A percentile compares a stretch with the other conserved stretches of the same genome.
These are phyloP conservation scores for Verticillium tricorpus DNA, from an alignment of 2,329 filamentous ascomycete species.

Conservation along the genomic window DNA sequence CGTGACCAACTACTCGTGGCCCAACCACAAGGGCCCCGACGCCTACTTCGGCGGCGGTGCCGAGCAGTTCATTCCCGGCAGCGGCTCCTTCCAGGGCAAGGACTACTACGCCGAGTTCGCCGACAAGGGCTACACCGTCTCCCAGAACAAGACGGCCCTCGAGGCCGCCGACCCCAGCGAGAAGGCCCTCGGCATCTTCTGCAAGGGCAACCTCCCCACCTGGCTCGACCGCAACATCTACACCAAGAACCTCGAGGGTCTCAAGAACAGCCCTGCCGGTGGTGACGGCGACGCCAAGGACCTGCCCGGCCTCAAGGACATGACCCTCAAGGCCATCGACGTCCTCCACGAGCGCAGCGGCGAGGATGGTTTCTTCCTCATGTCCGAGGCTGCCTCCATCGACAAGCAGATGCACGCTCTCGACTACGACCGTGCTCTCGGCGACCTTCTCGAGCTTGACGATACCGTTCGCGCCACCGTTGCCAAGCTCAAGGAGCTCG, in stretches of 20 bases:
- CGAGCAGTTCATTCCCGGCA: constrained; percentile 69
- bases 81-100: constrained; percentile 61
- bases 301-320: constrained; percentile 80
- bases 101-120: constrained; percentile 78
- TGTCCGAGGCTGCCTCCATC: constrained; percentile 80
- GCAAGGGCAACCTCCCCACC: constrained; percentile 68
- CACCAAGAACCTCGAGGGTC: constrained; percentile 59
- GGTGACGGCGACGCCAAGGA: constrained; percentile 61
- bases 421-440: constrained; percentile 81
- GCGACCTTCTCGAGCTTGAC: constrained; percentile 80
- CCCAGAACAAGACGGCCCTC: constrained; percentile 70
- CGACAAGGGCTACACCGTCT: constrained; percentile 67
- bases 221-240: constrained; percentile 87
- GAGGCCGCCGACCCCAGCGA: constrained; percentile 49
- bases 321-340: constrained; percentile 83
- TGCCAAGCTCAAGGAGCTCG: constrained; percentile 60
- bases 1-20: constrained; percentile 78
- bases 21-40: constrained; percentile 67
- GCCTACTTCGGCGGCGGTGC: constrained; percentile 80
- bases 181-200: constrained; percentile 74
- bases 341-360: constrained; percentile 64
- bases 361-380: constrained; percentile 77
- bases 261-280: constrained; percentile 67
- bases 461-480: constrained; percentile 76
- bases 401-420: constrained; percentile 88